Conservation (phyloP, 2,329 filamentous ascomycete genomes). For the Bipolaris bicolor region DNA sequence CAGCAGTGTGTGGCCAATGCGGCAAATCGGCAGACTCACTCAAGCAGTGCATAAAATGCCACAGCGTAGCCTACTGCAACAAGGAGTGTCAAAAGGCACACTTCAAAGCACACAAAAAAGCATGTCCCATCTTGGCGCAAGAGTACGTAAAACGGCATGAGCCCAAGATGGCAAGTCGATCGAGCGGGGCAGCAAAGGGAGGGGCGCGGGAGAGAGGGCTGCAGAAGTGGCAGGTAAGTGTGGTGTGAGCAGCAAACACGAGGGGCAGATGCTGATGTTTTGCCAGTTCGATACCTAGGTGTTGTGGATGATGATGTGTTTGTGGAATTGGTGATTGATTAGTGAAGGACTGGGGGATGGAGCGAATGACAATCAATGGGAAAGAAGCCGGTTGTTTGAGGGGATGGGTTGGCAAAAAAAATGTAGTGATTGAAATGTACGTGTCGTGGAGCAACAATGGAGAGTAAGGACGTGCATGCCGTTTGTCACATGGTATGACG, state of each 20-base stretch:
- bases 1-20: constrained; percentile 34
- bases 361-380: background rate
- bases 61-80: constrained; percentile 49
- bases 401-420: too few species aligned
- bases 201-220: constrained; percentile 43
- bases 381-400: background rate
- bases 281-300: constrained; percentile 14
- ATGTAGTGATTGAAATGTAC: background rate
- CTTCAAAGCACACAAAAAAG: constrained; percentile 51
- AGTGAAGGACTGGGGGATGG: background rate
- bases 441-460: background rate
- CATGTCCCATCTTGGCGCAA: constrained; percentile 48
- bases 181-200: constrained; percentile 34
- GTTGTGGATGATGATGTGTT: background rate
- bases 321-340: background rate
- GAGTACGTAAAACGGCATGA: constrained; percentile 48
- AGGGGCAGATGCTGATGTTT: background rate
- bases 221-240: constrained; percentile 50
- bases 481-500: background rate
- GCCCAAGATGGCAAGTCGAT: constrained; percentile 48
- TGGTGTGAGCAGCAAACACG: background rate
- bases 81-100: constrained; percentile 51
- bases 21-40: constrained; percentile 27
- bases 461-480: background rate
- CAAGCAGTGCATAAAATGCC: constrained; percentile 50